phyloP scores from a whole-genome alignment of 2,329 filamentous ascomycete genomes.

The Calonectria pseudoreteaudii region DNA sequence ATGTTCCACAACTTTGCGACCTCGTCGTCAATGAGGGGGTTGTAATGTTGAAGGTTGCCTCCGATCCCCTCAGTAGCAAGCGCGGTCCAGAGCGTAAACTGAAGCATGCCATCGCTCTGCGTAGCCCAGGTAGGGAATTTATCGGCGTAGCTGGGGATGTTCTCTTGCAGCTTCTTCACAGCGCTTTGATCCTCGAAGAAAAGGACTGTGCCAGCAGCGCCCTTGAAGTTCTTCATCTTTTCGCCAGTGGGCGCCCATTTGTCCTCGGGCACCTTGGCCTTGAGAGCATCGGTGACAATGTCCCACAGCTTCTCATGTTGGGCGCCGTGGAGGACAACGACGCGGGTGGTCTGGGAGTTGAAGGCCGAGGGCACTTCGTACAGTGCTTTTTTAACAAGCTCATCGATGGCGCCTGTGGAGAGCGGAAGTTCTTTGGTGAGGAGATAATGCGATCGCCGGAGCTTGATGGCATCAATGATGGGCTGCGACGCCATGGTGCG shows the following conservation, averaged over 20 bases:
- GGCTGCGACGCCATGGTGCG: neutral
- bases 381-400: neutral
- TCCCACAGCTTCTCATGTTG: slow-evolving; percentile 4
- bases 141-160: neutral
- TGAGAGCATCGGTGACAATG: neutral
- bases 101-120: neutral
- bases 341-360: neutral
- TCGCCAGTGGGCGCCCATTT: neutral
- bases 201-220: neutral
- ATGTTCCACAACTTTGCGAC: neutral
- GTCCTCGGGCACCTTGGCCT: neutral
- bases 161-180: neutral
- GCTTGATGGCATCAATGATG: neutral
- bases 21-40: neutral
- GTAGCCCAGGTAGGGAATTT: neutral
- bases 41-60: neutral
- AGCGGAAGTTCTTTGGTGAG: neutral
- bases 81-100: neutral
- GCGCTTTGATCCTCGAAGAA: neutral
- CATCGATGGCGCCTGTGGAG: neutral
- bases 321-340: neutral
- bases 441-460: neutral
- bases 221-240: neutral
- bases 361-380: neutral
- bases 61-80: neutral